Base-by-base conservation (phyloP, 2,329 filamentous ascomycete genomes). In the Exophiala xenobiotica region DNA sequence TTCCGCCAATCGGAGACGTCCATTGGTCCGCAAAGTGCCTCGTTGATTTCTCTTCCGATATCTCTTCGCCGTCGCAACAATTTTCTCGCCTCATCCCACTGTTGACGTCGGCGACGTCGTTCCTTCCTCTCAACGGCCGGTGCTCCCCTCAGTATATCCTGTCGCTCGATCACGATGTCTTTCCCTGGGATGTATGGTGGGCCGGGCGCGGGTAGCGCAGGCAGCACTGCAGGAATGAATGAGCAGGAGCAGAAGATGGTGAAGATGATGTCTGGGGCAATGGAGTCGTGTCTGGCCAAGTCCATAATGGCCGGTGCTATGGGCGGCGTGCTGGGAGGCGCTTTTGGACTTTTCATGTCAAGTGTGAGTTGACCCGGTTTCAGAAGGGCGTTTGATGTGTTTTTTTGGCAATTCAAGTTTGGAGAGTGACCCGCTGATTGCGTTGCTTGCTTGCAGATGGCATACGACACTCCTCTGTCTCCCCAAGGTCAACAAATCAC, bases 261-360 rank as follows among this genome's bases (percentile, higher is more conserved):
- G 12, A 35, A 35, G 31, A 35, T 12, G 9, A 14, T 35, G 5
- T 16, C n/a, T 14, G n/a, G 31, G 19, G 82, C 83, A 37, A 96
- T 96, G 89, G 91, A 97, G 71, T 95, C 89, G 26, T 99, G 93
- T 68, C 83, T 86, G 19, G 85, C 85, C 51, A 99, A 99, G 72
- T 88, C 90, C 14, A 85, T 83, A 62, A 87, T 99, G 73, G 88
- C 91, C 0, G 93, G 92, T 51, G 88, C 87, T 19, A 95, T 95
- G 82, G 93, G 93, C 12, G 96, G 96, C 65, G 93, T 86, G 29
- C 85, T 99, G 60, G 93, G 93, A 57, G 93, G 90, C 64, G 77
- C 95, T 37, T 99, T 99, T 63, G 93, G 93, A 62, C 80, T 97
- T 64, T 99, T 99, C 77, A 99, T 97, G 92, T 90, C 91, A 53